Percentiles rank a stretch among this genome's conserved stretches.
phyloP scores from a whole-genome alignment of 2,329 filamentous ascomycete species.

The Nothophaeocryptopus gaeumannii region DNA sequence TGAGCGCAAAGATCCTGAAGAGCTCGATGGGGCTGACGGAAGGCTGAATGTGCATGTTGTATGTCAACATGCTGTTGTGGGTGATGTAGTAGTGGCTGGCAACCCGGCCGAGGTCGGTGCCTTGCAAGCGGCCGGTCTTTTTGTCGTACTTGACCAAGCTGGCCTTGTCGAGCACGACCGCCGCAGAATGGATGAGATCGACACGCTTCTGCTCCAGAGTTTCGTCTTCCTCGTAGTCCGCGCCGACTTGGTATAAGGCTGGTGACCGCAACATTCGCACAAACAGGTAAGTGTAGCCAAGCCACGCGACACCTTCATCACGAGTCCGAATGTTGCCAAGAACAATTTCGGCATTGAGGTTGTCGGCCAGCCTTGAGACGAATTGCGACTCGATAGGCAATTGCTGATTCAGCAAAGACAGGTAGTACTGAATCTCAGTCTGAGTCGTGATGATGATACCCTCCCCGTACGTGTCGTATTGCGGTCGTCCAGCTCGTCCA shows the following conservation, averaged over 20 bases:
- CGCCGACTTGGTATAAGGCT: conserved; percentile 89
- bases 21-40: conserved; percentile 91
- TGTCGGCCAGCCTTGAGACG: conserved; percentile 88
- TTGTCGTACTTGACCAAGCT: conserved; percentile 94
- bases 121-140: conserved; percentile 80
- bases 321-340: conserved; percentile 86
- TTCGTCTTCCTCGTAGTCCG: conserved; percentile 91
- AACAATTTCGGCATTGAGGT: conserved; percentile 93
- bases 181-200: conserved; percentile 94
- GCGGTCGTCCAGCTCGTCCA: conserved; percentile 90
- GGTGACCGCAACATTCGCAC: conserved; percentile 96
- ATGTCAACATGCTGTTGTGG: conserved; percentile 92
- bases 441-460: conserved; percentile 98
- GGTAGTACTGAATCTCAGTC: conserved; percentile 91
- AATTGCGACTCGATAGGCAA: conserved; percentile 96
- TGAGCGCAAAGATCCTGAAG: conserved; percentile 93
- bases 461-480: conserved; percentile 96
- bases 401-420: conserved; percentile 94
- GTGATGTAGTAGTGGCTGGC: conserved; percentile 99
- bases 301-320: conserved; percentile 97
- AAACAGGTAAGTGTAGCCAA: conserved; percentile 96
- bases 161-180: conserved; percentile 79
- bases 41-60: conserved; percentile 92
- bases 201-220: conserved; percentile 93
- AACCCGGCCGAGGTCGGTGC: conserved; percentile 91